A percentile compares a stretch with the other conserved stretches of the same genome.
phyloP scores from a whole-genome alignment of 2,329 filamentous ascomycete genomes.

The Clonostachys byssicola region DNA sequence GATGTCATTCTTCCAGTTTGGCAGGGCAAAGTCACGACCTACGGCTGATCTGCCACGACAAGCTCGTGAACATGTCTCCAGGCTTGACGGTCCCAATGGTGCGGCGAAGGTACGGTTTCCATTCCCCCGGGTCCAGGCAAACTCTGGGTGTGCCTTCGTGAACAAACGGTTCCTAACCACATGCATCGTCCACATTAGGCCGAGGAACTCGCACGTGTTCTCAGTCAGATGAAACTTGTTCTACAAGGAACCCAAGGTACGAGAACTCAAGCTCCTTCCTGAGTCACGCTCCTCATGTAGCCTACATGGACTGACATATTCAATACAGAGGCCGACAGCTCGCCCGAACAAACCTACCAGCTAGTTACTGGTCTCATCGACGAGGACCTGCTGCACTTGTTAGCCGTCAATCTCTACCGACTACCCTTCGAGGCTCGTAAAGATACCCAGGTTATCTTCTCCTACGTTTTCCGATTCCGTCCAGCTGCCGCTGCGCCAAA shows the following conservation, averaged over 20 bases:
- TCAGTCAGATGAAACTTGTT: slow-evolving; percentile 87
- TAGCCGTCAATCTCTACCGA: slow-evolving; percentile 77
- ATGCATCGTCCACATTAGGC: slow-evolving; percentile 42
- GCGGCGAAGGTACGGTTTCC: slow-evolving; percentile 35
- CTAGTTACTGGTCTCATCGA: slow-evolving; percentile 81
- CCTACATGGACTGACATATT: not conserved
- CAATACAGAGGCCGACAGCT: slow-evolving; percentile 73
- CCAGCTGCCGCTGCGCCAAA: slow-evolving; percentile 62
- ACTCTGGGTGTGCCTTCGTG: not conserved
- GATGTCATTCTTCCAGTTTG: slow-evolving; percentile 52
- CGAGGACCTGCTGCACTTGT: slow-evolving; percentile 81
- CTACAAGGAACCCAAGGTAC: slow-evolving; percentile 90
- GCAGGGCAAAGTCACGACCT: slow-evolving; percentile 44
- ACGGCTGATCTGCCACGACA: slow-evolving; percentile 51
- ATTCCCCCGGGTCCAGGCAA: not conserved
- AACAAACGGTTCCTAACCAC: no score
- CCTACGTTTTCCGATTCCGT: slow-evolving; percentile 88
- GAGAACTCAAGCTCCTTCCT: slow-evolving; percentile 7
- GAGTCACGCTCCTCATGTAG: no score
- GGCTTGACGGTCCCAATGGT: slow-evolving; percentile 43
- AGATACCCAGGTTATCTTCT: slow-evolving; percentile 93
- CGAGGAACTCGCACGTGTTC: slow-evolving; percentile 81
- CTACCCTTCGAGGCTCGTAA: slow-evolving; percentile 95
- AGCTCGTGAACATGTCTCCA: slow-evolving; percentile 48
- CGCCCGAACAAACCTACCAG: slow-evolving; percentile 82